Evolutionary conservation across 768 basidiomycete species (phyloP).

Genomic region (Pulveroboletus sp.): DNA sequence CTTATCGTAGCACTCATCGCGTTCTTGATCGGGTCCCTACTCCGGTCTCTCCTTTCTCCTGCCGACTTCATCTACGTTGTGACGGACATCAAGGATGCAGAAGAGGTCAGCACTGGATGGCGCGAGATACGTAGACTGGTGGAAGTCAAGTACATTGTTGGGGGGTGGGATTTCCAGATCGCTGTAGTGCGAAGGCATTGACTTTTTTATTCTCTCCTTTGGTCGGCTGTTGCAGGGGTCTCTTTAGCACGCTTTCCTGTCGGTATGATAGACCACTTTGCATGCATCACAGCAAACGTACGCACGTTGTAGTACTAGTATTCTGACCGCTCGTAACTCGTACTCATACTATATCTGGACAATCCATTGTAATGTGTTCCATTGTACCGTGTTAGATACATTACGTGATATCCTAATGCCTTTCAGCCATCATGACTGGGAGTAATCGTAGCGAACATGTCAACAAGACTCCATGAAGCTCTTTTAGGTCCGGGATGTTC

Average conservation of each 20-base stretch:
- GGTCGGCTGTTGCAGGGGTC: neutral
- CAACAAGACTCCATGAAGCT: too few species aligned
- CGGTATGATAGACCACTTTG: conserved; percentile 10
- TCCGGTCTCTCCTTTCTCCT: conserved; percentile 83
- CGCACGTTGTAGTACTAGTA: neutral
- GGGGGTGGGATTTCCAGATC: conserved; percentile 86
- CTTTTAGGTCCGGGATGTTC: too few species aligned
- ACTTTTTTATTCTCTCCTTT: neutral
- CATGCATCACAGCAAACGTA: conserved; percentile 9
- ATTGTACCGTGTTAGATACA: too few species aligned
- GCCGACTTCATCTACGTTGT: conserved; percentile 87
- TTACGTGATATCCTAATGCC: too few species aligned
- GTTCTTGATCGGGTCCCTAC: conserved; percentile 85
- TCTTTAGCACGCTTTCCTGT: neutral
- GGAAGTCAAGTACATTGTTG: conserved; percentile 75
- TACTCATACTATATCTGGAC: too few species aligned
- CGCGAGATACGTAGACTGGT: conserved; percentile 78
- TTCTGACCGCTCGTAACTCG: too few species aligned
- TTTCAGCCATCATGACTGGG: too few species aligned
- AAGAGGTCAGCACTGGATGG: conserved; percentile 60
- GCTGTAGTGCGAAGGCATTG: conserved; percentile 75
- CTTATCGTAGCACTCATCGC: conserved; percentile 79
- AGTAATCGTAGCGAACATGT: too few species aligned
- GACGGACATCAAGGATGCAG: conserved; percentile 49
- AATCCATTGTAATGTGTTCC: too few species aligned